Base-by-base conservation (phyloP, 768 basidiomycete genomes). In the Tricholoma terreum region DNA sequence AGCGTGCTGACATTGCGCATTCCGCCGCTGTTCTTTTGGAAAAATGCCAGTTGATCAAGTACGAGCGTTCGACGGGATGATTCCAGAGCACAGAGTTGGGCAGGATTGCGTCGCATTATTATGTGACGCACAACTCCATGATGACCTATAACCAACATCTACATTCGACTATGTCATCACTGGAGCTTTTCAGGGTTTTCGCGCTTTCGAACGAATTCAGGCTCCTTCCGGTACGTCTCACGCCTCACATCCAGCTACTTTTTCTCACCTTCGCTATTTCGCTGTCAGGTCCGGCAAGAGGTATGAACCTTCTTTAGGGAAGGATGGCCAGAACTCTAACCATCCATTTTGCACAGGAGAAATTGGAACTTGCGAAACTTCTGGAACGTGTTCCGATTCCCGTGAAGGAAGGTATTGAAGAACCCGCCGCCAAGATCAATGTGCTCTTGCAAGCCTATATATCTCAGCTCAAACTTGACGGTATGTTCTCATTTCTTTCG, bases 41-140 rank as follows among this genome's bases (percentile, higher is more conserved):
- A 73, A 98, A 98, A 71, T 92, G 92, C 63, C 87, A 89, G 61
- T 83, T 99, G 24, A 74, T 98, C 79, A 94, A 95, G 69, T 99
- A 99, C 69, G 94, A 97, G 66, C 84, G 94, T 3, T 75, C 86
- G 1, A 83, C 86, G 1, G 95, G 96, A 6, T 78, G 88, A 14
- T 94, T 98, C 81, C 90, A 92, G 63, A 89, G 87, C 62, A 94
- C 93, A 2, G 95, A 98, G 68, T 81, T 98, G 2, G 94, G 96
- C 14, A 81, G 91, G 6, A 98, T 98, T 62, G 93, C 94, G 0
- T 94, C 91, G n/a, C n/a, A n/a, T n/a, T n/a, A n/a, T n/a, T n/a
- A n/a, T n/a, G n/a, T n/a, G n/a, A n/a, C n/a, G n/a, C 88, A 97
- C 71, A 86, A 86, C 64, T 96, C 93, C 55, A 99, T 99, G 96